phyloP scores from a whole-genome alignment of 1,284 basidiomycete genomes.

The Testicularia cyperi region DNA sequence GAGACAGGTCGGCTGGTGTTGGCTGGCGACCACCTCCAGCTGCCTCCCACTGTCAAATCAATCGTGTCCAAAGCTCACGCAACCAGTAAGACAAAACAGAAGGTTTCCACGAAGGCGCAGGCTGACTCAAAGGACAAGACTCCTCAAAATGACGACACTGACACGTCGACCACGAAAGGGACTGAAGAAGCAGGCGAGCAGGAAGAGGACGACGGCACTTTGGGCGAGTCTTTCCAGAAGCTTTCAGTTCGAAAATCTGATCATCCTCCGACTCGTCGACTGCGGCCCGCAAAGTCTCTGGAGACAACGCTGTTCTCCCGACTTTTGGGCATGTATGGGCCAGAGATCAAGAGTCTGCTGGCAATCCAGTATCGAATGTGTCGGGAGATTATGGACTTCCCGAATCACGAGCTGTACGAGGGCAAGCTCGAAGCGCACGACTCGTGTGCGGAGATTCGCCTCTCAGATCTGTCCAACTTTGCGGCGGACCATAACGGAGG shows the following conservation, averaged over 20 bases:
- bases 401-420: conserved; percentile 78
- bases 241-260: too few species aligned
- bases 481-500: conserved; percentile 67
- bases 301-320: conserved; percentile 90
- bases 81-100: not conserved
- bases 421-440: conserved; percentile 72
- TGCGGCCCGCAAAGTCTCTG: conserved; percentile 73
- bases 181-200: conserved; percentile 4
- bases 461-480: conserved; percentile 67
- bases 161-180: not conserved
- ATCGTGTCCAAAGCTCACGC: not conserved
- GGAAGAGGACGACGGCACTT: not conserved
- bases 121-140: too few species aligned
- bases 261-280: conserved; percentile 17
- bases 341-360: conserved; percentile 80
- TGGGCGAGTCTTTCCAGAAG: conserved; percentile 1
- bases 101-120: not conserved
- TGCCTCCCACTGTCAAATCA: conserved; percentile 80
- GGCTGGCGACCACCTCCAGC: conserved; percentile 63
- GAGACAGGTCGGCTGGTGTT: conserved; percentile 40
- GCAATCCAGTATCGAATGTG: conserved; percentile 74
- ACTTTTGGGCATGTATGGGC: conserved; percentile 81
- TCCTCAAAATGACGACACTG: too few species aligned
- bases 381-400: conserved; percentile 79
- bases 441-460: conserved; percentile 72